These are phyloP conservation scores for Endothia cerciana DNA, from an alignment of 2,329 filamentous ascomycete species.

Conservation along the genomic window DNA sequence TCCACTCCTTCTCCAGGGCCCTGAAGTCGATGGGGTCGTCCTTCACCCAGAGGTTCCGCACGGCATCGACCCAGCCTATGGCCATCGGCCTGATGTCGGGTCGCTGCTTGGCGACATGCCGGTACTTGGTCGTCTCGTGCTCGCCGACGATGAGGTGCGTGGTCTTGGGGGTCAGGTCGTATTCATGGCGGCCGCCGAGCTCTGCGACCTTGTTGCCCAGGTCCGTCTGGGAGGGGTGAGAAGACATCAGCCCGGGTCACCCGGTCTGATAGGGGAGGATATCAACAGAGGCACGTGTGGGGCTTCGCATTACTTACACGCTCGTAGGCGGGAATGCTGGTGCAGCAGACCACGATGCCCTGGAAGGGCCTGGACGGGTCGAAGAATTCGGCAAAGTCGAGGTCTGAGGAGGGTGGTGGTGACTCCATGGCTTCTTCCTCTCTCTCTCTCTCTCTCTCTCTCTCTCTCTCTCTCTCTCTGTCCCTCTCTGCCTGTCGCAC, in stretches of 20 bases:
- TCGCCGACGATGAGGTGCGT: slow-evolving; percentile 93
- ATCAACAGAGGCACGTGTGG: slow-evolving; percentile 27
- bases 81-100: slow-evolving; percentile 84
- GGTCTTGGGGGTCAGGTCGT: slow-evolving; percentile 93
- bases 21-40: slow-evolving; percentile 76
- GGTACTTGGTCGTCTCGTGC: slow-evolving; percentile 90
- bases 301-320: slow-evolving; percentile 58
- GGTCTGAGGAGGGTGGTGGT: slow-evolving; percentile 31
- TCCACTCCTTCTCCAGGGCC: slow-evolving; percentile 68
- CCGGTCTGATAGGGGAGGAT: slow-evolving; percentile 2
- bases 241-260: slow-evolving; percentile 12
- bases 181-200: slow-evolving; percentile 85
- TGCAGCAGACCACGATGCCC: slow-evolving; percentile 84
- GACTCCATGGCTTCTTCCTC: slow-evolving; percentile 34
- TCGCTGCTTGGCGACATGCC: slow-evolving; percentile 88
- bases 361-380: slow-evolving; percentile 67
- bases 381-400: slow-evolving; percentile 39
- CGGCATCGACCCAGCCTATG: slow-evolving; percentile 81
- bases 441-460: too few species aligned
- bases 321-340: slow-evolving; percentile 77
- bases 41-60: slow-evolving; percentile 78
- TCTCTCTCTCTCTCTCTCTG: too few species aligned
- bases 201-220: slow-evolving; percentile 69
- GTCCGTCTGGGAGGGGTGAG: slow-evolving; percentile 45
- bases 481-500: too few species aligned